phyloP scores from a whole-genome alignment of 139 green algal species.

The Chlamydomonas applanata region DNA sequence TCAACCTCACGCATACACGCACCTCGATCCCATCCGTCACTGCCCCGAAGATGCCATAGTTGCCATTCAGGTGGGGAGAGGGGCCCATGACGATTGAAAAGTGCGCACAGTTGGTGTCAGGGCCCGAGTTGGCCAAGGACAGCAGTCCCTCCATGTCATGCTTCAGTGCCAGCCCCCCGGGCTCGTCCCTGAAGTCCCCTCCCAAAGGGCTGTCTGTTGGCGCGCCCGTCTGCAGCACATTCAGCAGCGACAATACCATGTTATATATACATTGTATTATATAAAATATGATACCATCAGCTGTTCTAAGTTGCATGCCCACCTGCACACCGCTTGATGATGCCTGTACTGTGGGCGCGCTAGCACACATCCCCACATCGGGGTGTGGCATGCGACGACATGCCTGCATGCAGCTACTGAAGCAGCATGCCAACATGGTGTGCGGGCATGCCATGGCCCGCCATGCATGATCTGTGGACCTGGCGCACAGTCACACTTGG shows the following conservation, averaged over 20 bases:
- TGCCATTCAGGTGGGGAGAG: background rate
- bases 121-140: background rate
- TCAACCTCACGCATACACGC: background rate
- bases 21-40: background rate
- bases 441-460: too few species aligned
- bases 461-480: background rate
- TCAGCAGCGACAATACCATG: background rate
- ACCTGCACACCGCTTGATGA: too few species aligned
- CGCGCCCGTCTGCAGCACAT: background rate
- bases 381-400: too few species aligned
- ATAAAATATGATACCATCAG: too few species aligned
- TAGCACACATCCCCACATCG: too few species aligned
- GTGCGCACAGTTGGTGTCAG: background rate
- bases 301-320: too few species aligned
- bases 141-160: background rate
- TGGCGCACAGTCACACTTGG: too few species aligned
- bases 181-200: background rate
- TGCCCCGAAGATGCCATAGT: conserved; percentile 4
- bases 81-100: background rate
- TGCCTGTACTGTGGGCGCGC: too few species aligned
- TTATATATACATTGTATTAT: too few species aligned
- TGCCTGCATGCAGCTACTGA: too few species aligned
- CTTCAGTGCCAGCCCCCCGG: background rate
- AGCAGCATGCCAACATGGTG: too few species aligned
- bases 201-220: background rate